Evolutionary conservation across 306 rosid species (phyloP).

Genomic region (Vicia villosa): DNA sequence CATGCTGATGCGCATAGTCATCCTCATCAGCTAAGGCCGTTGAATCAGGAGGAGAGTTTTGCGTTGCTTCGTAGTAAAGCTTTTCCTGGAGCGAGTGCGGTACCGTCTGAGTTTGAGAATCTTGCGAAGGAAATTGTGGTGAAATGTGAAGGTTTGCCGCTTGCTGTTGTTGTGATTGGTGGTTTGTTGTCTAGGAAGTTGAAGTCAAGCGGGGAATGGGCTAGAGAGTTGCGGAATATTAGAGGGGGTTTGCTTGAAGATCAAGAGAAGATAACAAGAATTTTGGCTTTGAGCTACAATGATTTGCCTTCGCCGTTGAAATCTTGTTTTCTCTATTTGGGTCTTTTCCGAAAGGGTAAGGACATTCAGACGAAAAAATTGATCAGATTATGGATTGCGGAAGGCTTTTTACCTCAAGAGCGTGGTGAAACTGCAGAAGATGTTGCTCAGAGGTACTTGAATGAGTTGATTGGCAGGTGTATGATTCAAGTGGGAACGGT

Average conservation of each 20-base stretch:
- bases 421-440: conserved; percentile 47
- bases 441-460: conserved; percentile 45
- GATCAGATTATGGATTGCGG: conserved; percentile 50
- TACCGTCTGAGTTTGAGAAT: conserved; percentile 39
- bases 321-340: conserved; percentile 51
- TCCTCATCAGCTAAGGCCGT: conserved; percentile 39
- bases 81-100: conserved; percentile 31
- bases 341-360: conserved; percentile 45
- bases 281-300: conserved; percentile 50
- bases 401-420: conserved; percentile 50
- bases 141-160: conserved; percentile 52
- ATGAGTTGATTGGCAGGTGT: conserved; percentile 54
- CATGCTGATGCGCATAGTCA: conserved; percentile 41
- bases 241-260: conserved; percentile 44
- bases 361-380: conserved; percentile 44
- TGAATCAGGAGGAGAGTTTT: conserved; percentile 44
- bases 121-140: conserved; percentile 44
- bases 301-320: conserved; percentile 48
- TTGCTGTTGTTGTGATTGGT: conserved; percentile 52
- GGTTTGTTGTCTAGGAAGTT: conserved; percentile 49
- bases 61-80: conserved; percentile 45
- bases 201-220: conserved; percentile 46
- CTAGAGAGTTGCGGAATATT: conserved; percentile 38
- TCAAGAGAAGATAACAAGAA: conserved; percentile 41
- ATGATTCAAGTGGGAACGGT: conserved; percentile 50